Percentiles rank a stretch among this genome's conserved stretches.
These are phyloP conservation scores for Candida broadrunensis DNA, from an alignment of 805 yeast species.

Conservation along the genomic window DNA sequence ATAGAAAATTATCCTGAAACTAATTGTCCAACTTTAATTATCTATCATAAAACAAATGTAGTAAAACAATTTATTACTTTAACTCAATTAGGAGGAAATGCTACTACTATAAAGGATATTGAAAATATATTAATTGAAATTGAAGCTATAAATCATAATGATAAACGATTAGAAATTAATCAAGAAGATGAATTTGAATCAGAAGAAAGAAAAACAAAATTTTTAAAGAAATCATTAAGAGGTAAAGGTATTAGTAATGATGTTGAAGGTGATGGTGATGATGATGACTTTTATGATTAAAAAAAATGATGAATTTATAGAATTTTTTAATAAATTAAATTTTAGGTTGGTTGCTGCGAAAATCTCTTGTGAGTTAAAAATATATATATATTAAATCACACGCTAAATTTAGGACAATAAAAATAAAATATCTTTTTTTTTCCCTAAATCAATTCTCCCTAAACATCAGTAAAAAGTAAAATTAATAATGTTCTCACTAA, in stretches of 20 bases:
- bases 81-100: constrained; percentile 80
- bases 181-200: constrained; percentile 53
- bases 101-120: constrained; percentile 64
- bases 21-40: constrained; percentile 86
- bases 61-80: constrained; percentile 79
- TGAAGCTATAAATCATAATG: constrained; percentile 64
- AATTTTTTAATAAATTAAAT: too few relatives aligned
- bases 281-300: constrained; percentile 20
- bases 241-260: constrained; percentile 23
- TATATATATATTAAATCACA: too few relatives aligned
- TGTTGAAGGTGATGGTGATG: constrained; percentile 31
- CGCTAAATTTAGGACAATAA: too few relatives aligned
- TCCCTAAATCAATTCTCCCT: too few relatives aligned
- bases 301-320: too few relatives aligned
- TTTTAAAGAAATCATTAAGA: constrained; percentile 57
- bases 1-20: constrained; percentile 88
- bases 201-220: constrained; percentile 51
- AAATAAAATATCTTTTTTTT: too few relatives aligned
- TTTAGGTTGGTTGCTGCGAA: too few relatives aligned
- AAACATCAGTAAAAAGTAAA: too few relatives aligned
- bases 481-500: too few relatives aligned
- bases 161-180: constrained; percentile 62
- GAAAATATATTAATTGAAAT: constrained; percentile 68
- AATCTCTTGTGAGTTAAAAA: too few relatives aligned
- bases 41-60: constrained; percentile 77